A percentile compares a stretch with the other conserved stretches of the same genome.
Evolutionary conservation across 176 grass and related monocot genomes (phyloP).

Genomic region (Rhynchospora breviuscula): DNA sequence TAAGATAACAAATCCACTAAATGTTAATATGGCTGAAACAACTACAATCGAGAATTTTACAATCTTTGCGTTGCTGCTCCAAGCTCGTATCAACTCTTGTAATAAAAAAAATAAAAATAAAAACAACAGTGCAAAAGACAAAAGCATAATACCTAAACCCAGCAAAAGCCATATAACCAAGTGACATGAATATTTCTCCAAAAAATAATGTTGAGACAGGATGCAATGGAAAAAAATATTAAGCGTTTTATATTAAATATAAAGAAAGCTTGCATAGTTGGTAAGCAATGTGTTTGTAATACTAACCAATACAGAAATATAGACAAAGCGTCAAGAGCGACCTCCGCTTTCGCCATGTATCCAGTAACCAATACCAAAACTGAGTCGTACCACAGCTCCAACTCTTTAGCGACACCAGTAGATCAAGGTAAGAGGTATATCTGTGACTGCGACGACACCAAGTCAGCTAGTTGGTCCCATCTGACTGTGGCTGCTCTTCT

Average conservation of each 20-base stretch:
- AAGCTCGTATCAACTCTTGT: constrained; percentile 31
- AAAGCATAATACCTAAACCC: neutral
- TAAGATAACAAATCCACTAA: constrained; percentile 25
- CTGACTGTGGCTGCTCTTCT: too few species aligned
- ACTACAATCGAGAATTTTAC: constrained; percentile 50
- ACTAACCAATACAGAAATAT: constrained; percentile 9
- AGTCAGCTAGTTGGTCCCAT: too few species aligned
- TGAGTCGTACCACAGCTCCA: constrained; percentile 30
- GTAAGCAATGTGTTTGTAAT: neutral
- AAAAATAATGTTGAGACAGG: constrained; percentile 9
- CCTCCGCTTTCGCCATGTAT: constrained; percentile 21
- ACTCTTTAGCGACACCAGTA: neutral
- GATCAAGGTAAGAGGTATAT: too few species aligned
- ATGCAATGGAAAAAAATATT: neutral
- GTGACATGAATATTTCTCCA: constrained; percentile 16
- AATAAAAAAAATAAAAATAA: neutral
- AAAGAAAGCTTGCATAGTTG: neutral
- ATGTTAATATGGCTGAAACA: constrained; percentile 22
- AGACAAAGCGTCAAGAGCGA: constrained; percentile 21
- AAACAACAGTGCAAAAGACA: neutral
- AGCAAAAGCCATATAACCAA: constrained; percentile 14
- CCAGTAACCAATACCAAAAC: constrained; percentile 24
- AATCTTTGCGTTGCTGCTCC: constrained; percentile 40
- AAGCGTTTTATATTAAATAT: neutral
- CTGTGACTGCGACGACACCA: too few species aligned